Base-by-base conservation (phyloP, 1,284 basidiomycete genomes). In the Rhodotorula sp. region DNA sequence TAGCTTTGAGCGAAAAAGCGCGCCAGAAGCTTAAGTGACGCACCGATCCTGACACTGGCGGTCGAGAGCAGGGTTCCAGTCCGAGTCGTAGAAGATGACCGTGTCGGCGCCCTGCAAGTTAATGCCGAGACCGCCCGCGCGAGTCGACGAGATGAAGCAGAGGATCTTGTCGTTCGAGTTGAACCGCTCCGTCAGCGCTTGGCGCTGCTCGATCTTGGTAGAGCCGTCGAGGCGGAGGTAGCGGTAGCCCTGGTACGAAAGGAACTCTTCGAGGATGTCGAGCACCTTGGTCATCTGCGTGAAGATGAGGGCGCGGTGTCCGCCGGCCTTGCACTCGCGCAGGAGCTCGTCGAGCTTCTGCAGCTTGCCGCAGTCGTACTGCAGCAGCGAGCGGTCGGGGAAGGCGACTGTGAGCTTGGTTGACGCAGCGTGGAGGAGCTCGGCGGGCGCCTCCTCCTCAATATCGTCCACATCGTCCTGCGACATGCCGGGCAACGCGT, bases 11-110 rank as follows among this genome's bases (percentile, higher is more conserved):
- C 26, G 52, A 40, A 9, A 22, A 48, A 37, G n/a, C n/a, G 9
- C 15, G 44, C 20, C 65, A n/a, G 44, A 55, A 37, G n/a, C 15
- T 18, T 18, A 1, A n/a, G 60, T 10, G 24, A 76, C 84, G 70
- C 78, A 89, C 81, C 94, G 87, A 81, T 98, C 94, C 83, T 97
- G 94, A 80, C 94, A 97, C 80, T 98, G 94, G 63, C 89, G 85
- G 79, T 98, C 94, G 89, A 97, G 96, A 73, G 95, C 93, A 0
- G 94, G 94, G 77, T 97, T 97, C 85, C 96, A 98, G 80, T 98
- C 95, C 65, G 92, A 92, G 79, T 98, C 94, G 79, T 96, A 97
- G 81, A 94, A 95, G 62, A 97, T 86, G 74, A 98, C 94, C 0
- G 93, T 96, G 79, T 97, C 93, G 24, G 94, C 94, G n/a, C 94